phyloP scores from a whole-genome alignment of 768 basidiomycete genomes.

The Pleurotus ostreatus region DNA sequence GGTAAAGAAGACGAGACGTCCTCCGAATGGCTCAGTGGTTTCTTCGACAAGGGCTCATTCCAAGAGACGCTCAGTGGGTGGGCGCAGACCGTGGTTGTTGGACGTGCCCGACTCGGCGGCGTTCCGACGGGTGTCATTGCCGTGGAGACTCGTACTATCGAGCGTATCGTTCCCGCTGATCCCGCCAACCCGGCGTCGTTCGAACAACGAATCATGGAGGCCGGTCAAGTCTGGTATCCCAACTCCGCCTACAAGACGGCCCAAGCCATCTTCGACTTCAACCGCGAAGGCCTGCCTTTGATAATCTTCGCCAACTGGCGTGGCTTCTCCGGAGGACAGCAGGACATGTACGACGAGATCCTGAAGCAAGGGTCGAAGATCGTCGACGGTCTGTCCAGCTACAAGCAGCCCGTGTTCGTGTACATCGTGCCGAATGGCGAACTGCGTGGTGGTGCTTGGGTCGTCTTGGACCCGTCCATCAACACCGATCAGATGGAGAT shows the following conservation, averaged over 20 bases:
- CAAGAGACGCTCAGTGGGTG: conserved; percentile 98
- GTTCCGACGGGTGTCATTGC: conserved; percentile 98
- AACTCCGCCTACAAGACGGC: conserved; percentile 99
- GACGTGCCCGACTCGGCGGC: conserved; percentile 92
- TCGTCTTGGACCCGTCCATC: conserved; percentile 97
- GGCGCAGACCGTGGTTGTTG: conserved; percentile 98
- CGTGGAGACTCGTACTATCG: conserved; percentile 95
- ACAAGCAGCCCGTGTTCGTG: conserved; percentile 97
- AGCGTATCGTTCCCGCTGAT: conserved; percentile 94
- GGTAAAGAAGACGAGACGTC: conserved; percentile 86
- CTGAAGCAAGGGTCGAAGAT: conserved; percentile 98
- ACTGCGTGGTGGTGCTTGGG: conserved; percentile 98
- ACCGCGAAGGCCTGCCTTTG: conserved; percentile 92
- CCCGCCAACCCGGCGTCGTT: conserved; percentile 96
- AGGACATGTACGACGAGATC: conserved; percentile 98
- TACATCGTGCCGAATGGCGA: conserved; percentile 99
- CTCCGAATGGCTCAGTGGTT: conserved; percentile 77
- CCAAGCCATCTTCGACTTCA: conserved; percentile 98
- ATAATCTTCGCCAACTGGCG: conserved; percentile 99
- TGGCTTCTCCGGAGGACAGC: conserved; percentile 99
- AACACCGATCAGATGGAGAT: conserved; percentile 98
- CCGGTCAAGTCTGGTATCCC: conserved; percentile 99
- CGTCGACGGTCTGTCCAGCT: conserved; percentile 94
- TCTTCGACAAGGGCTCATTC: conserved; percentile 98
- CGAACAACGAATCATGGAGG: conserved; percentile 98